A percentile compares a stretch with the other conserved stretches of the same genome.
Evolutionary conservation across 176 grass and related monocot species (phyloP).

Genomic region (Elaeis guineensis): DNA sequence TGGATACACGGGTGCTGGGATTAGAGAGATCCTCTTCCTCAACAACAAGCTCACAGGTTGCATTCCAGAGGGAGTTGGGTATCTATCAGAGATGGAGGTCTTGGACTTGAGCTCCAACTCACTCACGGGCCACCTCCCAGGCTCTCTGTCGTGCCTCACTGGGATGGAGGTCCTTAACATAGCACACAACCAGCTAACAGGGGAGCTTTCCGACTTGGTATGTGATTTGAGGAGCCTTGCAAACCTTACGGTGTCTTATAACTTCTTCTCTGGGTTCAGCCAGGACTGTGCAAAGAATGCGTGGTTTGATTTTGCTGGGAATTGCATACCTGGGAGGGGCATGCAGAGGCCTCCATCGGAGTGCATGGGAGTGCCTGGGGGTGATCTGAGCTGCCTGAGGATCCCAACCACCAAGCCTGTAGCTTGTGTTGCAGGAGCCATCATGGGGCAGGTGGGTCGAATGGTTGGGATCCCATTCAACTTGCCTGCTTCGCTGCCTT

Average conservation of each 20-base stretch:
- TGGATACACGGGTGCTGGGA: conserved; percentile 27
- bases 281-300: conserved; percentile 48
- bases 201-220: conserved; percentile 62
- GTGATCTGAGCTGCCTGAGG: conserved; percentile 60
- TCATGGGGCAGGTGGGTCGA: no score
- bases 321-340: conserved; percentile 65
- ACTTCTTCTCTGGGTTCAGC: conserved; percentile 87
- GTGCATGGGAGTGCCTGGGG: conserved; percentile 37
- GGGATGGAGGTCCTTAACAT: conserved; percentile 91
- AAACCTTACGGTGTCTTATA: conserved; percentile 69
- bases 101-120: conserved; percentile 81
- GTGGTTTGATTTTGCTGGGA: conserved; percentile 65
- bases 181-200: conserved; percentile 74
- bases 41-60: conserved; percentile 92
- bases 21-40: conserved; percentile 69
- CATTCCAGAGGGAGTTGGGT: conserved; percentile 74
- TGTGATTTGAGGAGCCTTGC: conserved; percentile 71
- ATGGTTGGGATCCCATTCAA: no score
- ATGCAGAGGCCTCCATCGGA: conserved; percentile 79
- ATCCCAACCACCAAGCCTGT: conserved; percentile 35
- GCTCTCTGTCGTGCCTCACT: conserved; percentile 56
- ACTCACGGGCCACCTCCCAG: conserved; percentile 53
- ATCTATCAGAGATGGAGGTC: conserved; percentile 52
- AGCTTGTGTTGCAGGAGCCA: conserved; percentile 22
- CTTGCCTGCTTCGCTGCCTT: no score